These are phyloP conservation scores for Arthrinium phaeospermum DNA, from an alignment of 2,329 filamentous ascomycete genomes.

Conservation along the genomic window DNA sequence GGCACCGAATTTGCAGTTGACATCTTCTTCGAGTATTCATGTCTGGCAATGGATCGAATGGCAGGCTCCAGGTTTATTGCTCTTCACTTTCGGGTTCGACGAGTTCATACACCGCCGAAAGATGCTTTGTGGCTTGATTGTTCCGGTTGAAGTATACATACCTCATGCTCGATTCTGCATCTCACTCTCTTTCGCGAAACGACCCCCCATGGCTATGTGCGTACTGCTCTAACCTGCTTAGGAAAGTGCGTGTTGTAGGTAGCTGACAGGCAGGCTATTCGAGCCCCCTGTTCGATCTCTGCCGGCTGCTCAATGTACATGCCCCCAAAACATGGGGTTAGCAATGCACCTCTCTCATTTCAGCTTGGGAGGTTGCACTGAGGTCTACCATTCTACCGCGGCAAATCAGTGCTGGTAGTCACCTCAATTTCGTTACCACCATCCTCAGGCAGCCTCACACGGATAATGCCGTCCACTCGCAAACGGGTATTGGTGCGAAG, in stretches of 20 bases:
- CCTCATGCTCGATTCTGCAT: not conserved
- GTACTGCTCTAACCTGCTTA: not conserved
- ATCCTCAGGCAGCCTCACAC: not conserved
- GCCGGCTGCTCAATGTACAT: not conserved
- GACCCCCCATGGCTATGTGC: not conserved
- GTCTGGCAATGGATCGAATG: not conserved
- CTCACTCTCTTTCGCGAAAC: not conserved
- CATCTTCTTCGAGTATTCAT: not conserved
- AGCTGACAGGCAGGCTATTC: not conserved
- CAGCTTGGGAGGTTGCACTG: not conserved
- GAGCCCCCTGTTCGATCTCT: not conserved
- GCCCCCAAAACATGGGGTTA: not conserved
- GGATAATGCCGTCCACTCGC: not conserved
- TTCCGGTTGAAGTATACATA: not conserved
- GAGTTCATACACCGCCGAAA: not conserved
- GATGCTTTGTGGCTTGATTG: not conserved
- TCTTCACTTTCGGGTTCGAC: not conserved
- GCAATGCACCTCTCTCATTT: conserved; percentile 9
- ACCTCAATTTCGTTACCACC: not conserved
- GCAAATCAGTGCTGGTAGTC: not conserved
- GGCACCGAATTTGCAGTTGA: not conserved
- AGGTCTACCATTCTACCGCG: not conserved
- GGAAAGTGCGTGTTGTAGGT: not conserved
- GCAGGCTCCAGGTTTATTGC: no score
- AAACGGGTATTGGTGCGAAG: conserved; percentile 4